phyloP scores from a whole-genome alignment of 257 asterid genomes.

The Solanum lignicaule region DNA sequence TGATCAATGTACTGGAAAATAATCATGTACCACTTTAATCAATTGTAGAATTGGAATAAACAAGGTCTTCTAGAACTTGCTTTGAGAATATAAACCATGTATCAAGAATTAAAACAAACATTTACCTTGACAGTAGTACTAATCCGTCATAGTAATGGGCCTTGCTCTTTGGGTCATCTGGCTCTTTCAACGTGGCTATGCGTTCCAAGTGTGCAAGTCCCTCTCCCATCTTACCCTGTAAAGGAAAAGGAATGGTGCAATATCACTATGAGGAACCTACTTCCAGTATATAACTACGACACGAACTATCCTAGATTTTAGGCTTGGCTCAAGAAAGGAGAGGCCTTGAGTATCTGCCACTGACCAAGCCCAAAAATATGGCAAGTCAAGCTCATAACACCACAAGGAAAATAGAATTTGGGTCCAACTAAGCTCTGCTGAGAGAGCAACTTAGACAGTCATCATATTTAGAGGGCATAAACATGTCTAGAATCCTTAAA shows the following conservation, averaged over 20 bases:
- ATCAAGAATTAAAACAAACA: not conserved
- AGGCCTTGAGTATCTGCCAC: not conserved
- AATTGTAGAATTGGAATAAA: not conserved
- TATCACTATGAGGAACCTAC: not conserved
- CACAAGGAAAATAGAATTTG: not conserved
- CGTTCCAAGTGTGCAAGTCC: constrained; percentile 71
- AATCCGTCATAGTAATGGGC: constrained; percentile 75
- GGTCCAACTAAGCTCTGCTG: not conserved
- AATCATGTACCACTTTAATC: not conserved
- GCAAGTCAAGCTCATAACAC: not conserved
- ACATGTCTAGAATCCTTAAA: not conserved
- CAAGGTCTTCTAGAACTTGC: not conserved
- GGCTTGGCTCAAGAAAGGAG: not conserved
- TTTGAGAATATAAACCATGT: not conserved
- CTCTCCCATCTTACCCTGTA: constrained; percentile 63
- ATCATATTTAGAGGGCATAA: not conserved
- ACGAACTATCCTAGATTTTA: not conserved
- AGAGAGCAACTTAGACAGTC: not conserved
- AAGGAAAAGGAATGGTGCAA: not conserved
- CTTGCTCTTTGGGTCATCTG: constrained; percentile 55
- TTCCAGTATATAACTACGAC: not conserved
- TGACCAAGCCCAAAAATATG: not conserved
- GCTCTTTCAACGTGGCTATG: constrained; percentile 61
- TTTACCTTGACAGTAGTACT: constrained; percentile 61
- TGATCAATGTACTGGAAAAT: constrained; percentile 38